Base-by-base conservation (phyloP, 1,284 basidiomycete genomes). In the Trichosporon coremiiforme region DNA sequence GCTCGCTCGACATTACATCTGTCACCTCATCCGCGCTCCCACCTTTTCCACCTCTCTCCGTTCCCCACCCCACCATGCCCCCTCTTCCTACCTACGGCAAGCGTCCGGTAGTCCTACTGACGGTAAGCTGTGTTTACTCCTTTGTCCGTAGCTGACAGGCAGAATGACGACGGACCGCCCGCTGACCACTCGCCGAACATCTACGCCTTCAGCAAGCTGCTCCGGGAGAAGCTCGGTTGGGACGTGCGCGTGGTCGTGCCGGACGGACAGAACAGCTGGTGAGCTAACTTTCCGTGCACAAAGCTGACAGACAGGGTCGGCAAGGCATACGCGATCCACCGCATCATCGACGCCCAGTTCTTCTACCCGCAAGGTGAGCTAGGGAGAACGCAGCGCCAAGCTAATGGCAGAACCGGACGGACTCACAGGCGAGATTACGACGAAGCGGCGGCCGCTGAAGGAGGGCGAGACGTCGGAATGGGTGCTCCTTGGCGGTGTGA, bases 171-270 rank as follows among this genome's bases (percentile, higher is more conserved):
- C 79, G 94, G 94, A 2, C 93, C 94, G 17, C 91, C 93, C 4
- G 85, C 88, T 60, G 77, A 77, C 25, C 76, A 85, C 9, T 95
- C 93, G 0, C 95, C 95, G 0, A 94, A 93, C 82, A 88, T 95
- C 71, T 91, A 90, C 74, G 90, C 89, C 3, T 88, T 96, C 68
- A 93, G 90, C 76, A 87, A 86, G 47, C 86, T 89, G 71, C 85
- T 97, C 29, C 88, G 87, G 12, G 79, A 86, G 63, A 83, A 86
- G 67, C 86, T 94, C 25, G 90, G 90, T 4, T 94, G 92, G 91
- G 87, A 93, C 75, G 91, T 97, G 53, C 90, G 89, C 75, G 94
- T 97, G 2, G 93, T 96, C 69, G 85, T 96, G 17, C 94, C 94
- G 1, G 90, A 90, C 75, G 87, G 89, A 17, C 94, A 97, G 81